Evolutionary conservation across 495 filamentous ascomycete species (phyloP).

Genomic region (Neurospora sp.): DNA sequence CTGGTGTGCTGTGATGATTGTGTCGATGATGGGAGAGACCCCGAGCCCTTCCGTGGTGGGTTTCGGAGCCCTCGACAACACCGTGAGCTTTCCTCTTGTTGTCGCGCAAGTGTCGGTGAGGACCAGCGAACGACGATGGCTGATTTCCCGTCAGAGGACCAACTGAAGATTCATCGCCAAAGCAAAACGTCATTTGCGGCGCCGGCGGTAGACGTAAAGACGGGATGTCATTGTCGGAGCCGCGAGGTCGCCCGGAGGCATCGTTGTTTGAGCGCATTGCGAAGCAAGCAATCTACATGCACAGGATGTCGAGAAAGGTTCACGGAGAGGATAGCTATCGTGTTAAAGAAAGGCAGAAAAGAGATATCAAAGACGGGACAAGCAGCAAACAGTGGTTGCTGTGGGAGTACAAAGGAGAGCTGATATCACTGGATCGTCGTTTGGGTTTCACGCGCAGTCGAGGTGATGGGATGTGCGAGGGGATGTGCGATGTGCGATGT

Average conservation of each 20-base stretch:
- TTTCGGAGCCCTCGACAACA: background rate
- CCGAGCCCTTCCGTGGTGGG: background rate
- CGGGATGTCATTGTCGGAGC: constrained; percentile 16
- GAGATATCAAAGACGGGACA: background rate
- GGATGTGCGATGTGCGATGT: background rate
- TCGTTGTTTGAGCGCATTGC: constrained; percentile 12
- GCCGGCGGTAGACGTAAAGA: constrained; percentile 16
- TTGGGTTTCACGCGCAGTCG: background rate
- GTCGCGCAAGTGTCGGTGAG: constrained; percentile 25
- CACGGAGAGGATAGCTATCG: background rate
- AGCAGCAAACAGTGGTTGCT: background rate
- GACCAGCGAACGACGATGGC: constrained; percentile 15
- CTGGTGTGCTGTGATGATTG: background rate
- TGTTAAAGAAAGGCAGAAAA: background rate
- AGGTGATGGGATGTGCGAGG: background rate
- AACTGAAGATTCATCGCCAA: constrained; percentile 44
- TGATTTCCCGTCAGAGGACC: constrained; percentile 26
- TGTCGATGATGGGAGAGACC: background rate
- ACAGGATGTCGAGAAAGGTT: background rate
- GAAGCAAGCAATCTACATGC: background rate
- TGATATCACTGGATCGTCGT: background rate
- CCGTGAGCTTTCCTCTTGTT: constrained; percentile 10
- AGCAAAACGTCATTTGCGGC: constrained; percentile 46
- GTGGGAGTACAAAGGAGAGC: background rate
- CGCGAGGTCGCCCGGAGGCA: constrained; percentile 18